phyloP scores from a whole-genome alignment of 1,284 basidiomycete genomes.

The Puccinia novopanici region DNA sequence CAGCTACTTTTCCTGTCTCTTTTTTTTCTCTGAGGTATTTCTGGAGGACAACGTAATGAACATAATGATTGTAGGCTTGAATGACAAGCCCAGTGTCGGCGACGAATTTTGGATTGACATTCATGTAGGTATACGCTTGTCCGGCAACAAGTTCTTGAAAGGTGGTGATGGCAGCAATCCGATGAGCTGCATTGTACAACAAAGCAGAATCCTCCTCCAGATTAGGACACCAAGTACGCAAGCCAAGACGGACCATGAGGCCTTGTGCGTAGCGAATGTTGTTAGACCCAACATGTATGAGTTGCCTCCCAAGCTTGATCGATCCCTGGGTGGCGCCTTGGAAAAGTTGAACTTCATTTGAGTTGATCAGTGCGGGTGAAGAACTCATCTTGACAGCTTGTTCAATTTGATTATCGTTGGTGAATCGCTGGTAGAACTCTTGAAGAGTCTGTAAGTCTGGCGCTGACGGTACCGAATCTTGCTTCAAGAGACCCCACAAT shows the following conservation, averaged over 20 bases:
- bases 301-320: not conserved
- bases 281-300: constrained; percentile 26
- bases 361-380: not conserved
- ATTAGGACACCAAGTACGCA: constrained; percentile 22
- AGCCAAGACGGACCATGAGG: not conserved
- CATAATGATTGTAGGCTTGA: constrained; percentile 29
- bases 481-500: constrained; percentile 23
- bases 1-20: not conserved
- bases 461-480: constrained; percentile 1
- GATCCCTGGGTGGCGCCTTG: not conserved
- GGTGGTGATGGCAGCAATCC: constrained; percentile 15
- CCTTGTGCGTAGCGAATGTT: constrained; percentile 11
- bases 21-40: constrained; percentile 22
- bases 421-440: constrained; percentile 31
- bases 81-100: not conserved
- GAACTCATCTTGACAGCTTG: not conserved
- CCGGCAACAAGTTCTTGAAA: not conserved
- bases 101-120: not conserved
- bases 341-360: not conserved
- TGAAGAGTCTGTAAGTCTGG: constrained; percentile 3
- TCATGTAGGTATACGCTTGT: constrained; percentile 4
- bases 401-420: constrained; percentile 3
- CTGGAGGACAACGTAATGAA: constrained; percentile 11
- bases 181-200: constrained; percentile 13
- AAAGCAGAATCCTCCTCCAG: constrained; percentile 15